phyloP scores from a whole-genome alignment of 768 basidiomycete genomes.

The Mrakia hoshinonis region DNA sequence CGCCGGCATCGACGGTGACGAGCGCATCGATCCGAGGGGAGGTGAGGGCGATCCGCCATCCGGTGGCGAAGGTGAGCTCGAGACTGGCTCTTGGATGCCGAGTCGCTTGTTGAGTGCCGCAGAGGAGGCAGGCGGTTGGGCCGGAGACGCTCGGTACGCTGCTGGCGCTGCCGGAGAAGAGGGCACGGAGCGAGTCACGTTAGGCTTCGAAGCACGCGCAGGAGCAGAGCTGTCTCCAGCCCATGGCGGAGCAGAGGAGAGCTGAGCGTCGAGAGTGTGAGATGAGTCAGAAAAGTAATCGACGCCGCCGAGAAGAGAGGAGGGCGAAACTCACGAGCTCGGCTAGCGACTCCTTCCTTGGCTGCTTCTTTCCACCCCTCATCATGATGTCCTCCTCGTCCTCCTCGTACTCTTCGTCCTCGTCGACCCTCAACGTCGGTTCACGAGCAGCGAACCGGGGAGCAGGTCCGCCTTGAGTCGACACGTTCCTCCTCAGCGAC shows the following conservation, averaged over 20 bases:
- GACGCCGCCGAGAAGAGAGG: background rate
- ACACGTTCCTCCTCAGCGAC: background rate
- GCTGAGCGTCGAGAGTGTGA: background rate
- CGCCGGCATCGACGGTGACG: background rate
- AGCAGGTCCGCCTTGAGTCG: background rate
- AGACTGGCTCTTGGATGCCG: background rate
- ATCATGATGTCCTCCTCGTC: conserved; percentile 17
- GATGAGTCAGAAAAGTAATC: background rate
- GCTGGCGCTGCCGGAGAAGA: background rate
- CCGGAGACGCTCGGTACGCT: background rate
- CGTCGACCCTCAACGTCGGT: background rate
- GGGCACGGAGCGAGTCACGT: background rate
- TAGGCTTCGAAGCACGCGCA: background rate
- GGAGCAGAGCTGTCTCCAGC: background rate
- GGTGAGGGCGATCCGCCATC: background rate
- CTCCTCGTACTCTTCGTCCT: conserved; percentile 9
- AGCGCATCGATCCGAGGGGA: background rate
- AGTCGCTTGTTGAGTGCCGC: background rate
- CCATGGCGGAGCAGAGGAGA: background rate
- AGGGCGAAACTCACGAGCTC: conserved; percentile 10
- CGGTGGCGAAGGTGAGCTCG: background rate
- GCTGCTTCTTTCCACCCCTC: background rate
- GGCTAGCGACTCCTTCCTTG: conserved; percentile 11
- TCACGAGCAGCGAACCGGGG: background rate
- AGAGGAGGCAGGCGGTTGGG: background rate